Evolutionary conservation across 2,329 filamentous ascomycete genomes (phyloP).

Genomic region (Neurospora crassa): DNA sequence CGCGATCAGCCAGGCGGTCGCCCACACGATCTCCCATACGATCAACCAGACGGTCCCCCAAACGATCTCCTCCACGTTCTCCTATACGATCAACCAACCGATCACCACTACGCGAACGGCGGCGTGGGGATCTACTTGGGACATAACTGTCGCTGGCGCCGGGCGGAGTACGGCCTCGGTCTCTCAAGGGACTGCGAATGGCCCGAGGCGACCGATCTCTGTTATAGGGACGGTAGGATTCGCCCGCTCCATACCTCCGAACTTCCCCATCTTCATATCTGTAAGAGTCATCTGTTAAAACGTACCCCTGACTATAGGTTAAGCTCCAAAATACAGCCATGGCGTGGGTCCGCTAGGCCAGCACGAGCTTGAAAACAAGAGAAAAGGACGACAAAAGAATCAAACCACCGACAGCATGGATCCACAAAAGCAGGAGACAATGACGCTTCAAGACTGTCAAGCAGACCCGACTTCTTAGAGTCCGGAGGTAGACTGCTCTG

Average conservation of each 20-base stretch:
- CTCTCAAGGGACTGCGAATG: slow-evolving; percentile 21
- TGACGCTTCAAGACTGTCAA: not conserved
- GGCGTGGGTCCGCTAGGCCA: not conserved
- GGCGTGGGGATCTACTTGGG: slow-evolving; percentile 30
- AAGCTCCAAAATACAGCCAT: not conserved
- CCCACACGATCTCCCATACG: not conserved
- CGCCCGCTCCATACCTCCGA: slow-evolving; percentile 50
- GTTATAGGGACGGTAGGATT: slow-evolving; percentile 51
- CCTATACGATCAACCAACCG: slow-evolving; percentile 19
- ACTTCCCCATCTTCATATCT: slow-evolving; percentile 55
- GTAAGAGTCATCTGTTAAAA: not conserved
- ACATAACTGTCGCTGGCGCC: slow-evolving; percentile 31
- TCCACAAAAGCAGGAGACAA: not conserved
- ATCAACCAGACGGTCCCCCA: not conserved
- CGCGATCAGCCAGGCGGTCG: not conserved
- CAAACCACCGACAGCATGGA: not conserved
- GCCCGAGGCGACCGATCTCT: slow-evolving; percentile 22
- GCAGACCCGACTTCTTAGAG: not conserved
- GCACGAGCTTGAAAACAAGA: not conserved
- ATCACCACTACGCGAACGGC: slow-evolving; percentile 32
- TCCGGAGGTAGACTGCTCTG: not conserved
- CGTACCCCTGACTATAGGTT: not conserved
- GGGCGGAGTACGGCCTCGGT: slow-evolving; percentile 22
- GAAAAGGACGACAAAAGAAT: not conserved
- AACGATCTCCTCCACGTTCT: not conserved